Evolutionary conservation across 805 yeast species (phyloP).

Genomic region (Barnettozyma populi): DNA sequence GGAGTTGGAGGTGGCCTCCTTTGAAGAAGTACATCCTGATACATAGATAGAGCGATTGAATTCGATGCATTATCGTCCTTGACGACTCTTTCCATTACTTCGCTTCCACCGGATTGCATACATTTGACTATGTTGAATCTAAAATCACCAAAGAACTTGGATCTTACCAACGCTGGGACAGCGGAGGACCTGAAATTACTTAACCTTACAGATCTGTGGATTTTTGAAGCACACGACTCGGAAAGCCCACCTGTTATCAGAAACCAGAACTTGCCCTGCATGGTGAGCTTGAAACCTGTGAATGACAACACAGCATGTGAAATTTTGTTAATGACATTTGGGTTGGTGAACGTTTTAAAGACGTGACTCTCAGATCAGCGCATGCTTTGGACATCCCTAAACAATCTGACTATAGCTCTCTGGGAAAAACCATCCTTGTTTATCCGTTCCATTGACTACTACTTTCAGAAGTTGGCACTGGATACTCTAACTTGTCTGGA

Average conservation of each 20-base stretch:
- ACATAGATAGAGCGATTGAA: background rate
- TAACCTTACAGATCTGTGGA: background rate
- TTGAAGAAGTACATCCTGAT: background rate
- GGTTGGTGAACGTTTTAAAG: background rate
- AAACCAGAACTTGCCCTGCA: background rate
- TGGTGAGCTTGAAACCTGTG: background rate
- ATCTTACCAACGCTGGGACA: background rate
- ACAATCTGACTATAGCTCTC: background rate
- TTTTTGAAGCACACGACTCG: background rate
- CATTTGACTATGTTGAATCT: background rate
- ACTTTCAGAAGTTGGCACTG: background rate
- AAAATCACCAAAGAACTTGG: background rate
- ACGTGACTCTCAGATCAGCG: background rate
- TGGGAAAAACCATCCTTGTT: background rate
- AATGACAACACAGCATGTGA: background rate
- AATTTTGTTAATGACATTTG: background rate
- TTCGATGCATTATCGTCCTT: background rate
- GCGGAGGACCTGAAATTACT: background rate
- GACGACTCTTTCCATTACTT: background rate
- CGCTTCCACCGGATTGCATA: background rate
- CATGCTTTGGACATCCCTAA: too few relatives aligned
- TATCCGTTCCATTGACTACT: background rate
- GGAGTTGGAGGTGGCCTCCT: background rate
- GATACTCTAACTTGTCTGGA: background rate
- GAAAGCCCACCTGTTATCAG: background rate